Conservation (phyloP, 176 grass and related monocot genomes). For the Coix lacrymajobi region DNA sequence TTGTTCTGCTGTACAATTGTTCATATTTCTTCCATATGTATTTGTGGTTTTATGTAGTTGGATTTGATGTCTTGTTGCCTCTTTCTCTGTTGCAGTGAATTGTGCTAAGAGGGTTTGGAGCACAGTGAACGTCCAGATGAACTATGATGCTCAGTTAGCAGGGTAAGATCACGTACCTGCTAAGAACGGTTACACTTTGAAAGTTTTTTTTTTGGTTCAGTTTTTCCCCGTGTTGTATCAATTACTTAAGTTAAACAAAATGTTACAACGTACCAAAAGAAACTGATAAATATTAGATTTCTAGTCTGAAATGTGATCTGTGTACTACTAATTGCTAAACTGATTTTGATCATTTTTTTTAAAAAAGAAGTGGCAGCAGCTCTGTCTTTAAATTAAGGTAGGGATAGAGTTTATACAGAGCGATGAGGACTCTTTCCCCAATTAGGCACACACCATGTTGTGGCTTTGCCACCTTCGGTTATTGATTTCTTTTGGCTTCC, state of each 20-base stretch:
- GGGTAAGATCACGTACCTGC: neutral
- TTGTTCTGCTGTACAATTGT: neutral
- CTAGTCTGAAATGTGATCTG: neutral
- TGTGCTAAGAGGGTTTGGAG: neutral
- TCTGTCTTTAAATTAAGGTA: too few relatives aligned
- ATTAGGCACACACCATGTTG: too few relatives aligned
- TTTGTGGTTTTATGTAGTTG: neutral
- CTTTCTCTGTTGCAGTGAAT: neutral
- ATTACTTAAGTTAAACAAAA: neutral
- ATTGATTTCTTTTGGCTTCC: neutral
- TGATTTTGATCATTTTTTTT: neutral
- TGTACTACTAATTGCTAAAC: neutral
- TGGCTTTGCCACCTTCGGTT: neutral
- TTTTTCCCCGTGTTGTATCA: neutral
- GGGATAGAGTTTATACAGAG: too few relatives aligned
- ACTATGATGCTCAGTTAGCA: slow-evolving; percentile 2
- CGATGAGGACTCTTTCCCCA: too few relatives aligned
- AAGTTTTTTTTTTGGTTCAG: neutral
- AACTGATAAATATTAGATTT: neutral
- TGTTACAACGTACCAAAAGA: neutral
- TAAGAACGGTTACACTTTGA: neutral
- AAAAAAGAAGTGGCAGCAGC: too few relatives aligned
- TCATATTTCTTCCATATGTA: neutral
- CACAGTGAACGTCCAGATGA: neutral
- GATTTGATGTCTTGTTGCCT: neutral